Percentiles rank a stretch among this genome's conserved stretches.
Evolutionary conservation across 2,329 filamentous ascomycete genomes (phyloP).

Genomic region (Diplodia seriata): DNA sequence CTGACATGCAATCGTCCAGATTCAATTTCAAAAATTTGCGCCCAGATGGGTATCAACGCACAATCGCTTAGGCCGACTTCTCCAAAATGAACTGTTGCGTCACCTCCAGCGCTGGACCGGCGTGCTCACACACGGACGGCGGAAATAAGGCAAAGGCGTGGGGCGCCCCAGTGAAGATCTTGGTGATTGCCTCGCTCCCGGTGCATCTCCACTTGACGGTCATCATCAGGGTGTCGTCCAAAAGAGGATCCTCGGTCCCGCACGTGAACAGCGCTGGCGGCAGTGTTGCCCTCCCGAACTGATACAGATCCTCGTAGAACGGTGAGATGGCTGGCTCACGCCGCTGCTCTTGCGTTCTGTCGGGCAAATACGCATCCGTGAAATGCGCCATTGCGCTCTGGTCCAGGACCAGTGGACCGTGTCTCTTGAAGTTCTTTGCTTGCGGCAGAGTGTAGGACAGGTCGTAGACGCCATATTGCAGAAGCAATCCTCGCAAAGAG

Average conservation of each 20-base stretch:
- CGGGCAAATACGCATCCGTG: constrained; percentile 55
- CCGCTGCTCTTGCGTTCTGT: constrained; percentile 50
- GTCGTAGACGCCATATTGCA: constrained; percentile 62
- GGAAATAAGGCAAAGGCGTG: constrained; percentile 60
- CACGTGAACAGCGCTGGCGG: constrained; percentile 62
- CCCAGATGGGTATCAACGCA: background rate
- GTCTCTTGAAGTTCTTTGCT: constrained; percentile 43
- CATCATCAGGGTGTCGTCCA: constrained; percentile 63
- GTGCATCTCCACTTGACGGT: constrained; percentile 60
- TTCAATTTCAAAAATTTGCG: background rate
- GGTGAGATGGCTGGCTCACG: constrained; percentile 58
- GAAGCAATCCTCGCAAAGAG: constrained; percentile 57
- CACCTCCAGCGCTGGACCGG: constrained; percentile 50
- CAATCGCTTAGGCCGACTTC: constrained; percentile 33
- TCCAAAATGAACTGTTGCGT: constrained; percentile 50
- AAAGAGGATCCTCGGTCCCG: constrained; percentile 61
- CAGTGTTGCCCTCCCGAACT: constrained; percentile 45
- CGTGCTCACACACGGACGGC: constrained; percentile 44
- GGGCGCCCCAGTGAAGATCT: constrained; percentile 61
- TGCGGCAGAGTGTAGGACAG: constrained; percentile 53
- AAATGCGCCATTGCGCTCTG: constrained; percentile 56
- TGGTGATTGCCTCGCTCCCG: constrained; percentile 59
- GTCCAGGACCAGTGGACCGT: constrained; percentile 53
- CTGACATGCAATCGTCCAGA: constrained; percentile 12
- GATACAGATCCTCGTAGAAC: constrained; percentile 54